Conservation (phyloP, 257 asterid genomes). For the Forsythia suspensa region DNA sequence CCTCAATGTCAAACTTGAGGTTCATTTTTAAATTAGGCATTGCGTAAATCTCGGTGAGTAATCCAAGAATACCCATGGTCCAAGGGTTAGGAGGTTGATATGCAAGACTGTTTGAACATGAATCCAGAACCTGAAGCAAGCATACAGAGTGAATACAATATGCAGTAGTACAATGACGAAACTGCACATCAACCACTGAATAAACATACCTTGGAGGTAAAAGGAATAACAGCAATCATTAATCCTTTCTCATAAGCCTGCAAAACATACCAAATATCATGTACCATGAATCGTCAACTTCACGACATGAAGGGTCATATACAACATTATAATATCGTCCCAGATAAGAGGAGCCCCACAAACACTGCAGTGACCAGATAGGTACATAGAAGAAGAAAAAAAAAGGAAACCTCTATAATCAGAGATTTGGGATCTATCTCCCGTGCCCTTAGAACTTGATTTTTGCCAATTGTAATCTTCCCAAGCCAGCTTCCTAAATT, state of each 20-base stretch:
- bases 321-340: constrained; percentile 3
- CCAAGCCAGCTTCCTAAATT: constrained; percentile 99
- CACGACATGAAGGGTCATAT: neutral
- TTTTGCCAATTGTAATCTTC: constrained; percentile 93
- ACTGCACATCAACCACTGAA: constrained; percentile 14
- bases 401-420: constrained; percentile 66
- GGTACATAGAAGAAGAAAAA: constrained; percentile 20
- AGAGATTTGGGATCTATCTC: constrained; percentile 94
- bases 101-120: constrained; percentile 91
- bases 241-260: constrained; percentile 96
- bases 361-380: constrained; percentile 3
- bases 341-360: neutral
- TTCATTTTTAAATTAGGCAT: constrained; percentile 98
- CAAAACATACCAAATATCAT: constrained; percentile 23
- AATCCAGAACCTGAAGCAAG: constrained; percentile 74
- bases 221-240: constrained; percentile 98
- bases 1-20: constrained; percentile 99
- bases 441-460: constrained; percentile 86
- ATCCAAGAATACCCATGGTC: constrained; percentile 97
- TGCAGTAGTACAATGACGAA: neutral
- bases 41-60: constrained; percentile 91
- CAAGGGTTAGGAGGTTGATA: constrained; percentile 99
- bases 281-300: constrained; percentile 10
- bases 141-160: constrained; percentile 12
- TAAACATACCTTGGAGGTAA: constrained; percentile 82